These are phyloP conservation scores for Ricinus communis DNA, from an alignment of 345 rosid species.

Conservation along the genomic window DNA sequence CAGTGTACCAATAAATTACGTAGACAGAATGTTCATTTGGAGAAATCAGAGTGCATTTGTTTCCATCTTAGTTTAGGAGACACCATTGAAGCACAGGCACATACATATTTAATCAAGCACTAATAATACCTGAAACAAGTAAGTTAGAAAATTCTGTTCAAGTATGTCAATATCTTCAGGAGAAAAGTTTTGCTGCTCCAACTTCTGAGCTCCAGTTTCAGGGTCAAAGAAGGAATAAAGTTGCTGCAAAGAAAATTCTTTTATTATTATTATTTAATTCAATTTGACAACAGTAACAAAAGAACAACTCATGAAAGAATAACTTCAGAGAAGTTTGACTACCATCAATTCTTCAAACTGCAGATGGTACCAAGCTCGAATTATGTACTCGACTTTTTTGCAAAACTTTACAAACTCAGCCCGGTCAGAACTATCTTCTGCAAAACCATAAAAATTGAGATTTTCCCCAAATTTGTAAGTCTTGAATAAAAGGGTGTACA, in stretches of 20 bases:
- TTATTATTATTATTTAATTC: neutral
- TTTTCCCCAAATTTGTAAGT: too few relatives aligned
- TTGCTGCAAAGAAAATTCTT: slow-evolving; percentile 56
- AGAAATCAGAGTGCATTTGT: too few relatives aligned
- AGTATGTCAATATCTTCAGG: slow-evolving; percentile 66
- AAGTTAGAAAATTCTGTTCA: slow-evolving; percentile 82
- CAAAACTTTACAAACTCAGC: slow-evolving; percentile 86
- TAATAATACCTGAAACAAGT: slow-evolving; percentile 73
- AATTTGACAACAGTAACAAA: slow-evolving; percentile 17
- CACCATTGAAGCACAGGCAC: neutral
- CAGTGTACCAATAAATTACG: neutral
- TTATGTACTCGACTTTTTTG: slow-evolving; percentile 89
- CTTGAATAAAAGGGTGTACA: too few relatives aligned
- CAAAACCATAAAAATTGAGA: slow-evolving; percentile 8
- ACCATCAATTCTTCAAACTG: slow-evolving; percentile 98
- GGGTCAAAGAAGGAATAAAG: slow-evolving; percentile 92
- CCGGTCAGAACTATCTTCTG: slow-evolving; percentile 68
- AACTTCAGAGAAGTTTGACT: neutral
- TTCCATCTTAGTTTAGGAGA: neutral
- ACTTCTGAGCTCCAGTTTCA: slow-evolving; percentile 63
- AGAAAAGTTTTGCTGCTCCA: slow-evolving; percentile 73
- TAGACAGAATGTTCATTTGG: too few relatives aligned
- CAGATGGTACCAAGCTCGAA: slow-evolving; percentile 94
- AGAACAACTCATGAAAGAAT: slow-evolving; percentile 5
- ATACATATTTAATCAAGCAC: neutral